A percentile compares a stretch with the other conserved stretches of the same genome.
phyloP scores from a whole-genome alignment of 2,329 filamentous ascomycete species.

The Passalora sequoiae region DNA sequence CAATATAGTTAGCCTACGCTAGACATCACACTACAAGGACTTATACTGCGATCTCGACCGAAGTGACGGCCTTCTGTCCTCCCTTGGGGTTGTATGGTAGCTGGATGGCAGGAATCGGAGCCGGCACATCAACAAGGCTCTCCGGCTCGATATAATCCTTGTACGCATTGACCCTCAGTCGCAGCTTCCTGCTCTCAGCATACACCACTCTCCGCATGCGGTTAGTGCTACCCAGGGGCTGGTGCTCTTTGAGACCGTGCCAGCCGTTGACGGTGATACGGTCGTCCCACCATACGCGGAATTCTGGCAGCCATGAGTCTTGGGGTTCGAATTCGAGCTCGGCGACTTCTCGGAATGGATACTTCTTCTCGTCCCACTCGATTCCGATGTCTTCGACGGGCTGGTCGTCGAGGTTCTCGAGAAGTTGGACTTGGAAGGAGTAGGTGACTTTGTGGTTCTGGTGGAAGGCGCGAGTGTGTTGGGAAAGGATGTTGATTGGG shows the following conservation, averaged over 20 bases:
- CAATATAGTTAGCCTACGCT: no score
- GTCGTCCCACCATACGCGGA: slow-evolving; percentile 40
- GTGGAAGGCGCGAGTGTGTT: slow-evolving; percentile 31
- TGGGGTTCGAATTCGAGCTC: slow-evolving; percentile 39
- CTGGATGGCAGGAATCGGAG: slow-evolving; percentile 29
- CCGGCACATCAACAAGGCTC: slow-evolving; percentile 36
- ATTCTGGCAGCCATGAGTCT: slow-evolving; percentile 39
- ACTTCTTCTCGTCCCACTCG: slow-evolving; percentile 32
- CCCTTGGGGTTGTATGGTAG: slow-evolving; percentile 22
- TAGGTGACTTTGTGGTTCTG: slow-evolving; percentile 34
- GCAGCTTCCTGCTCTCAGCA: slow-evolving; percentile 38
- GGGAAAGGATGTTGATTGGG: slow-evolving; percentile 33
- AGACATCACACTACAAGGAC: not conserved
- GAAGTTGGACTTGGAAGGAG: slow-evolving; percentile 33
- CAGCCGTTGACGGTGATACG: slow-evolving; percentile 38
- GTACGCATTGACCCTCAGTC: slow-evolving; percentile 38
- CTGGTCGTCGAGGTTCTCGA: slow-evolving; percentile 33
- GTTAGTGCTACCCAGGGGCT: slow-evolving; percentile 39
- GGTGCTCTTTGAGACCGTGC: slow-evolving; percentile 38
- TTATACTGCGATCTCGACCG: slow-evolving; percentile 10
- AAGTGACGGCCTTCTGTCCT: slow-evolving; percentile 22
- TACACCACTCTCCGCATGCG: slow-evolving; percentile 40
- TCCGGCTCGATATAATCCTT: slow-evolving; percentile 38
- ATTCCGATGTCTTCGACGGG: slow-evolving; percentile 34
- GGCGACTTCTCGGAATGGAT: slow-evolving; percentile 31